phyloP scores from a whole-genome alignment of 2,329 filamentous ascomycete genomes.

The Apiospora sp. region DNA sequence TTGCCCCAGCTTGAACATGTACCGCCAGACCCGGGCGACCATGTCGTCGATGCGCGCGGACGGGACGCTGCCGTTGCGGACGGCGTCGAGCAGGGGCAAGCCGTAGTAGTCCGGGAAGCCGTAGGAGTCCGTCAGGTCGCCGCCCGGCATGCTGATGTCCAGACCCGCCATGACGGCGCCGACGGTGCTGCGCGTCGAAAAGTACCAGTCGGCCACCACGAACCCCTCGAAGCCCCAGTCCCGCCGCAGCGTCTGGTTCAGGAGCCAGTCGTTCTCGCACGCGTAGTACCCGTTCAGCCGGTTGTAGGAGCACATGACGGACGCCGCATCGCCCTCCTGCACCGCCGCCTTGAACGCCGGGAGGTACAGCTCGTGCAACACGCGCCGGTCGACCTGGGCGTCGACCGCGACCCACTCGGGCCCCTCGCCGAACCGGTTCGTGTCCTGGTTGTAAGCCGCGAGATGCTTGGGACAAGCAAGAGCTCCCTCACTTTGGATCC shows the following conservation, averaged over 20 bases:
- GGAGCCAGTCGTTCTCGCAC: constrained; percentile 60
- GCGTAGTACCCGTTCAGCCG: constrained; percentile 64
- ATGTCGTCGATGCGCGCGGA: constrained; percentile 73
- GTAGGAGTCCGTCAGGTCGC: constrained; percentile 24
- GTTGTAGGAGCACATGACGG: constrained; percentile 69
- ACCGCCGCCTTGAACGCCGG: constrained; percentile 65
- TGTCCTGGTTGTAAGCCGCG: constrained; percentile 68
- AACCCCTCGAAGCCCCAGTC: constrained; percentile 67
- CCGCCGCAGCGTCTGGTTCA: constrained; percentile 58
- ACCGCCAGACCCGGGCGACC: constrained; percentile 54
- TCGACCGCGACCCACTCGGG: constrained; percentile 54
- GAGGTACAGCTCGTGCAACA: constrained; percentile 65
- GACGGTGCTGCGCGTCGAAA: constrained; percentile 62
- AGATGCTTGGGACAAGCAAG: constrained; percentile 67
- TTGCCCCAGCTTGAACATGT: constrained; percentile 24
- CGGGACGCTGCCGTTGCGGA: constrained; percentile 65
- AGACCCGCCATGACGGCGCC: constrained; percentile 59
- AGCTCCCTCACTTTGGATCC: constrained; percentile 63
- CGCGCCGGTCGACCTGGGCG: constrained; percentile 60
- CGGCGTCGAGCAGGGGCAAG: constrained; percentile 57
- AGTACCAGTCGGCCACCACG: constrained; percentile 66
- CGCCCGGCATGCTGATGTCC: constrained; percentile 67
- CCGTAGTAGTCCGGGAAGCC: constrained; percentile 64
- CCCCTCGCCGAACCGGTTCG: constrained; percentile 48
- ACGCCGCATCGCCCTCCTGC: constrained; percentile 57